Conservation (phyloP, 805 yeast genomes). For the Saccharomycopsis selenospora region DNA sequence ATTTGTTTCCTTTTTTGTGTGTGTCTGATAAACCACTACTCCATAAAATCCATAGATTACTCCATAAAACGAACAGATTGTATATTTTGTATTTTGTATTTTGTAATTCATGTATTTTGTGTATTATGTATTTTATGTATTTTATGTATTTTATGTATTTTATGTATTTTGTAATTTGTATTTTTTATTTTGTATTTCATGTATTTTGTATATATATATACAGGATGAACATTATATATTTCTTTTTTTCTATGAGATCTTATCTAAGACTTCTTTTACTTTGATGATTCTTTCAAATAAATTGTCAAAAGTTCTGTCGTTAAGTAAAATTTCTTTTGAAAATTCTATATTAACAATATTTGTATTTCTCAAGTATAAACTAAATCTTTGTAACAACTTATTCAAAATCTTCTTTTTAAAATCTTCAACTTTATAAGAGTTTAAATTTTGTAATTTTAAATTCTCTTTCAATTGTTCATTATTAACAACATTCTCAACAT, state of each 20-base stretch:
- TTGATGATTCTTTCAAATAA: constrained; percentile 32
- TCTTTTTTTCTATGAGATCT: too few species aligned
- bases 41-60: too few species aligned
- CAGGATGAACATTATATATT: too few species aligned
- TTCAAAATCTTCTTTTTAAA: constrained; percentile 15
- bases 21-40: too few species aligned
- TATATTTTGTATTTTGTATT: too few species aligned
- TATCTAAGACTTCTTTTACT: constrained; percentile 33
- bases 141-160: too few species aligned
- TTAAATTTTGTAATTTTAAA: constrained; percentile 14
- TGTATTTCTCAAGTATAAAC: constrained; percentile 28
- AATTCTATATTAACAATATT: constrained; percentile 29
- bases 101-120: too few species aligned
- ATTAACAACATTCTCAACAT: constrained; percentile 7
- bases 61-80: too few species aligned
- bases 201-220: too few species aligned
- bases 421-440: constrained; percentile 18
- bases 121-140: too few species aligned
- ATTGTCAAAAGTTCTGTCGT: constrained; percentile 27
- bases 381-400: constrained; percentile 11
- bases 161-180: too few species aligned
- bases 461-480: constrained; percentile 12
- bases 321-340: constrained; percentile 33
- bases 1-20: neutral
- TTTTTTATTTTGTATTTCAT: too few species aligned